Evolutionary conservation across 371 early-diverging fungal species (phyloP).

Genomic region (Choanephora cucurbitarum): DNA sequence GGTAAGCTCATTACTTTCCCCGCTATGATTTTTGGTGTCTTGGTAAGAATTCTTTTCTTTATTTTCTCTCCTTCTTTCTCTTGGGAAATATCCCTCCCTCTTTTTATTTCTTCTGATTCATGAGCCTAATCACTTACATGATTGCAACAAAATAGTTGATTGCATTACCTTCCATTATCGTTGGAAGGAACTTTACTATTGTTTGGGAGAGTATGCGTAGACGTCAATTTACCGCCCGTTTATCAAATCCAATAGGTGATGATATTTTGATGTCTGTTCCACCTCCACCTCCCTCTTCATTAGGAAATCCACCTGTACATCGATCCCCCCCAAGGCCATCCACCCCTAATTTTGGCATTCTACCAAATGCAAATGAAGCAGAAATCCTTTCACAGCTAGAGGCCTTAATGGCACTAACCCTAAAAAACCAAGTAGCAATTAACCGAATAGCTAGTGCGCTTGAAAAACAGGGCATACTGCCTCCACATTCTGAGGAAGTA

Average conservation of each 20-base stretch:
- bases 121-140: background rate
- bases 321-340: background rate
- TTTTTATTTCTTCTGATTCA: background rate
- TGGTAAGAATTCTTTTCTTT: constrained; percentile 47
- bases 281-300: background rate
- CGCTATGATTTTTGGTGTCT: constrained; percentile 82
- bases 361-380: constrained; percentile 28
- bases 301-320: background rate
- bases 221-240: constrained; percentile 11
- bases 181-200: constrained; percentile 84
- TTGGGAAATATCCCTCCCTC: too few relatives aligned
- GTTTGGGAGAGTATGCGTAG: constrained; percentile 83
- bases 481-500: background rate
- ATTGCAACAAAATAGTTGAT: constrained; percentile 51
- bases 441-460: constrained; percentile 48
- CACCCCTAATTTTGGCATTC: constrained; percentile 9
- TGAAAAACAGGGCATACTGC: constrained; percentile 32
- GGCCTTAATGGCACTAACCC: constrained; percentile 44
- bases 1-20: constrained; percentile 86
- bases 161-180: constrained; percentile 86
- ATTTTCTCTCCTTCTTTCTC: background rate
- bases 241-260: constrained; percentile 6
- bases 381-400: constrained; percentile 52
- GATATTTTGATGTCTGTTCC: background rate
- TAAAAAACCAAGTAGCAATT: constrained; percentile 60